Evolutionary conservation across 768 basidiomycete species (phyloP).

Genomic region (Termitomyces sp.): DNA sequence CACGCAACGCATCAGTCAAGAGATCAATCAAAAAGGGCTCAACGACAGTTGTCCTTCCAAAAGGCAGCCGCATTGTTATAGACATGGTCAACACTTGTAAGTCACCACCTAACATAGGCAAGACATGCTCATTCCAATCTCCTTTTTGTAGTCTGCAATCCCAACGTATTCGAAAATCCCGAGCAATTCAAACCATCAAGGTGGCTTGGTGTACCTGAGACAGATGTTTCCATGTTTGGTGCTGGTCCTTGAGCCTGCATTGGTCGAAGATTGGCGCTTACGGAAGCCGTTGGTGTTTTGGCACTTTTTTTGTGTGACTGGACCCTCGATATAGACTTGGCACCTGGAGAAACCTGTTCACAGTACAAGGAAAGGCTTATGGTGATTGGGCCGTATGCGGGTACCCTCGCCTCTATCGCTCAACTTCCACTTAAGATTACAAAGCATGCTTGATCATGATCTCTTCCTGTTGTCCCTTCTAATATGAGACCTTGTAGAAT

Average conservation of each 20-base stretch:
- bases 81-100: conserved; percentile 23
- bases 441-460: neutral
- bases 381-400: neutral
- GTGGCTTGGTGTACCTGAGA: conserved; percentile 22
- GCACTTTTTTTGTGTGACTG: neutral
- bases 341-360: neutral
- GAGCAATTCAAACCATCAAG: conserved; percentile 24
- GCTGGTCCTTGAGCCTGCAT: conserved; percentile 10
- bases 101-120: neutral
- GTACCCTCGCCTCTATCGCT: neutral
- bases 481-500: no score
- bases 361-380: neutral
- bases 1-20: conserved; percentile 6
- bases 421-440: neutral
- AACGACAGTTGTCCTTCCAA: conserved; percentile 8
- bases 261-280: neutral
- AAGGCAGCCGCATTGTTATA: conserved; percentile 12
- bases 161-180: conserved; percentile 22
- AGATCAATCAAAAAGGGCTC: conserved; percentile 1
- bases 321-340: neutral
- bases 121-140: neutral
- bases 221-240: conserved; percentile 17
- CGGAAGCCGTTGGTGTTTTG: neutral
- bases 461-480: neutral
- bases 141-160: conserved; percentile 21